Conservation (phyloP, 352 stramenopile species). For the Elongisporangium prolatum region DNA sequence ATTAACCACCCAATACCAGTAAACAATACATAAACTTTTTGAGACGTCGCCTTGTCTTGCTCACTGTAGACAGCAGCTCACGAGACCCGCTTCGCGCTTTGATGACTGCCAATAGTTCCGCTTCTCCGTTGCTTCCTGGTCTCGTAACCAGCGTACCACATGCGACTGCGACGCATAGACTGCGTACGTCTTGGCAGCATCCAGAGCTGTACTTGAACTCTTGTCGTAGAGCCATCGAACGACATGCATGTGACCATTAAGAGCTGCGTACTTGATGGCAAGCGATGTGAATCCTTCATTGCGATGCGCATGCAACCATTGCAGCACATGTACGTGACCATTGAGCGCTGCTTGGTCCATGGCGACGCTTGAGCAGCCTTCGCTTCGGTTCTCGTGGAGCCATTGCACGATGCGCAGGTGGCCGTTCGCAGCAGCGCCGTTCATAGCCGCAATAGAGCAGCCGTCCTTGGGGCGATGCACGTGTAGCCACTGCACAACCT, state of each 20-base stretch:
- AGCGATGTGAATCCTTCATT: constrained; percentile 35
- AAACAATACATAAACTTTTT: too few relatives aligned
- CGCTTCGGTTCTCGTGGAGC: constrained; percentile 43
- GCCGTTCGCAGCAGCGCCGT: constrained; percentile 45
- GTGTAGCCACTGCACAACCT: constrained; percentile 57
- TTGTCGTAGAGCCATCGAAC: not conserved
- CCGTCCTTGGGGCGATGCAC: constrained; percentile 38
- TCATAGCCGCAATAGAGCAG: constrained; percentile 56
- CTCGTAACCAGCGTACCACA: not conserved
- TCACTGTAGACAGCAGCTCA: not conserved
- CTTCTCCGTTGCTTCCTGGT: not conserved
- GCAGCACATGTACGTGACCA: constrained; percentile 46
- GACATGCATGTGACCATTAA: not conserved
- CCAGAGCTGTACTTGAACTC: not conserved
- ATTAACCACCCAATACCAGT: too few relatives aligned
- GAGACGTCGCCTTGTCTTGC: too few relatives aligned
- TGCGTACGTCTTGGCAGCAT: not conserved
- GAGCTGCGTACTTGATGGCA: not conserved
- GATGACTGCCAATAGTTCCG: not conserved
- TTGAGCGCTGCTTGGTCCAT: constrained; percentile 57
- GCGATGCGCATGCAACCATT: constrained; percentile 49
- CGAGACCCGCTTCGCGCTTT: not conserved
- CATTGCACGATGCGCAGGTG: constrained; percentile 53
- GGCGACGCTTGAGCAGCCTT: constrained; percentile 53
- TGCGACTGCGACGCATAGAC: not conserved